phyloP scores from a whole-genome alignment of 23 red algal genomes.

The Cyanidium caldarium region DNA sequence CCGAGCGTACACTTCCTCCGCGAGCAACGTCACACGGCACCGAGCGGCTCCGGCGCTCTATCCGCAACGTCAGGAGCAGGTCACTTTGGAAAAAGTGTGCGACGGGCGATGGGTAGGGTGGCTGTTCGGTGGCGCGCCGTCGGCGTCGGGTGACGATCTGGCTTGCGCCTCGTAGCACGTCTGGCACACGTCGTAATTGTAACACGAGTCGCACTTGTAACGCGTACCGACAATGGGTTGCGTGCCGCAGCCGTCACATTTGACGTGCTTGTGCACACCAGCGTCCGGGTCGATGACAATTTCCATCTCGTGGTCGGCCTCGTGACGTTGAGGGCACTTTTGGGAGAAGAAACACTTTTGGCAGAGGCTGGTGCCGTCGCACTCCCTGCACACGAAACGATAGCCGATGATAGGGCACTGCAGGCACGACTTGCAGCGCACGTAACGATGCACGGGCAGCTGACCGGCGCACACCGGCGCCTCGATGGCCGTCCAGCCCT shows the following conservation, averaged over 20 bases:
- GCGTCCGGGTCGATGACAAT: conserved; percentile 7
- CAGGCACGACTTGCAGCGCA: conserved; percentile 11
- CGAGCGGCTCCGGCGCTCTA: too few species aligned
- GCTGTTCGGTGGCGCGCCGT: background rate
- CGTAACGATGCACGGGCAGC: conserved; percentile 10
- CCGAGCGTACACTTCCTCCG: too few species aligned
- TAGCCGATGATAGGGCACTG: conserved; percentile 28
- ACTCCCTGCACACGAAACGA: conserved; percentile 12
- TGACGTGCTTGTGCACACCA: background rate
- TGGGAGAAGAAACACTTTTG: conserved; percentile 21
- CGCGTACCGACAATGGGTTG: conserved; percentile 6
- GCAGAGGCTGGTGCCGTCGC: conserved; percentile 7
- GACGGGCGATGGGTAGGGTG: background rate
- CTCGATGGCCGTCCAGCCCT: conserved; percentile 15
- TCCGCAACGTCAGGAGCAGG: too few species aligned
- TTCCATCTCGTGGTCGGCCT: conserved; percentile 11
- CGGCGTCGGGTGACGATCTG: background rate
- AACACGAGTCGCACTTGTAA: conserved; percentile 15
- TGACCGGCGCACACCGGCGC: conserved; percentile 4
- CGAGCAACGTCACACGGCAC: too few species aligned
- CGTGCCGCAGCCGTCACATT: conserved; percentile 12
- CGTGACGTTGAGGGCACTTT: conserved; percentile 8
- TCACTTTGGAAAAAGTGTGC: background rate
- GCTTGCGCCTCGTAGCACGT: background rate
- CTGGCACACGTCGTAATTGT: conserved; percentile 11